These are phyloP conservation scores for Erysiphe neolycopersici DNA, from an alignment of 2,329 filamentous ascomycete genomes.

Conservation along the genomic window DNA sequence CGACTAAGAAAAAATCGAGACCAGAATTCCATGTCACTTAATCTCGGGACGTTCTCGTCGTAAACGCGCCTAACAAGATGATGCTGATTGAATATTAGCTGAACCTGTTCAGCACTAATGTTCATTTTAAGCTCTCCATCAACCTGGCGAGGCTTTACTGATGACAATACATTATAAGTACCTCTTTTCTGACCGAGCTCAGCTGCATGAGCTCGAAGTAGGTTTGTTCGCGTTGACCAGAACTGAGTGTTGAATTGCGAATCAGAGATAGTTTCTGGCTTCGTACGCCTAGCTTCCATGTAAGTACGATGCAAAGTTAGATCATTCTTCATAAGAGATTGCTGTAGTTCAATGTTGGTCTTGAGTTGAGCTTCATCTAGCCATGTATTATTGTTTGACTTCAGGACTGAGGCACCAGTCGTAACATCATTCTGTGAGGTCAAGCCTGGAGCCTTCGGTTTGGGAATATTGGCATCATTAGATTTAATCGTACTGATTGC, in stretches of 20 bases:
- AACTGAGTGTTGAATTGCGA: conserved; percentile 75
- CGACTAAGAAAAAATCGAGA: conserved; percentile 78
- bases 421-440: conserved; percentile 51
- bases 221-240: conserved; percentile 69
- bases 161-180: conserved; percentile 79
- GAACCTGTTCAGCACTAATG: conserved; percentile 75
- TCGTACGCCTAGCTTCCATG: conserved; percentile 56
- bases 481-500: conserved; percentile 34
- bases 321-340: conserved; percentile 66
- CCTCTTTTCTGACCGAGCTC: conserved; percentile 68
- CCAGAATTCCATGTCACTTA: conserved; percentile 69
- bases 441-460: conserved; percentile 14
- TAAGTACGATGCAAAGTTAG: conserved; percentile 55
- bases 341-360: conserved; percentile 55
- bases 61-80: conserved; percentile 75
- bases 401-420: conserved; percentile 36
- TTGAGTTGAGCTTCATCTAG: conserved; percentile 63
- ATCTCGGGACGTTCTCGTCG: conserved; percentile 69
- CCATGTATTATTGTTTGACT: conserved; percentile 29
- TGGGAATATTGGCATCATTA: conserved; percentile 13
- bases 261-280: conserved; percentile 58
- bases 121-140: conserved; percentile 54
- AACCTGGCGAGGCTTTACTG: conserved; percentile 55
- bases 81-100: conserved; percentile 80
- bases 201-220: conserved; percentile 73